Evolutionary conservation across 1,139 yeast genomes (phyloP), one percentile per base, ranked within the genome.

Genomic region (Pichia sp.): DNA sequence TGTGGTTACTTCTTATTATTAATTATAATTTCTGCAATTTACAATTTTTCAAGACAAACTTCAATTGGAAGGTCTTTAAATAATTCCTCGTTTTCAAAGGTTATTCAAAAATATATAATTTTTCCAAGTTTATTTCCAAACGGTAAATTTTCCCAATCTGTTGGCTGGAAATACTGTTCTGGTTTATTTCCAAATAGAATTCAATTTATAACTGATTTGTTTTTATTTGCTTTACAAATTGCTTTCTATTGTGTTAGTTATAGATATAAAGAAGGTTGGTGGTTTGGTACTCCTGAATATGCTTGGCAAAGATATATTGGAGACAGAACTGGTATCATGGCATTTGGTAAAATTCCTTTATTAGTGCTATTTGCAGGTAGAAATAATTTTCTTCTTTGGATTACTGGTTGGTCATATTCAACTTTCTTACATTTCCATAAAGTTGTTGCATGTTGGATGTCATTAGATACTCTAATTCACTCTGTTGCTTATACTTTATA

Each of bases 341-440:
- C 77, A 14, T 73, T 77, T 54, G 69, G 73, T 14, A 61, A 75
- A 56, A 67, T 75, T 63, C 82, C 82, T 0, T 60, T 75, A 5
- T 57, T 76, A 22, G 67, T 77, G 19, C 56, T 77, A 16, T 75
- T 83, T 68, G 86, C 83, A 0, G 86, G 87, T 6, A 70, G 90
- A 57, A 84, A 84, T 64, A 83, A 83, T 62, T 66, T 83, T 49
- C 65, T 84, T 41, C 74, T 79, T 55, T 74, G 74, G 70, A 49
- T 80, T 19, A 81, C 89, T 0, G 79, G 84, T 31, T 79, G 87
- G 81, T 76, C 81, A 45, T 79, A 74, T 58, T 73, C 83, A 10
- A 74, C 81, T 0, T 82, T 79, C 58, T 75, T 80, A 22, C 72
- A 79, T 16, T 76, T 74, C 57, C 89, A 84, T 62, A 70, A 83